These are phyloP conservation scores for Caryopteris hybrid DNA, from an alignment of 305 asterid species.

Conservation along the genomic window DNA sequence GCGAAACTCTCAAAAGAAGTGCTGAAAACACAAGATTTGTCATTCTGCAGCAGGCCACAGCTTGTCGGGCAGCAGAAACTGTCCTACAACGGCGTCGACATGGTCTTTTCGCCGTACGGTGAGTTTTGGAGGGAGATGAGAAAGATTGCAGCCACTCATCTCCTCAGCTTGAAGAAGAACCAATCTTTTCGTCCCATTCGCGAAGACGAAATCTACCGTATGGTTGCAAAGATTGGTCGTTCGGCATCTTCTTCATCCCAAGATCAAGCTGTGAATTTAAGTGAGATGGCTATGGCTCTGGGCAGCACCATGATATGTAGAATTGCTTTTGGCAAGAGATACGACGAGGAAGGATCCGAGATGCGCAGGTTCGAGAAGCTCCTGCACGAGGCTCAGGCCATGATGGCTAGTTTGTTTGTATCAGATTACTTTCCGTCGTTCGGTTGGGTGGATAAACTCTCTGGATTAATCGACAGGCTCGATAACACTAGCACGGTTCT, in stretches of 20 bases:
- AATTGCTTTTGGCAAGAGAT: constrained; percentile 29
- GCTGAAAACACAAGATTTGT: neutral
- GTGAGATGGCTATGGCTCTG: neutral
- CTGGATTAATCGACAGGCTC: constrained; percentile 19
- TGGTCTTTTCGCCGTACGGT: neutral
- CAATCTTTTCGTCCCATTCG: constrained; percentile 11
- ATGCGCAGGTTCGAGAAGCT: constrained; percentile 8
- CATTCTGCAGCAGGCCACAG: neutral
- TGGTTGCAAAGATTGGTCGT: neutral
- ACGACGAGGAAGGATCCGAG: neutral
- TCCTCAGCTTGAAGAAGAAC: neutral
- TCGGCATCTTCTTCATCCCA: neutral
- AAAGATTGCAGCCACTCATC: constrained; percentile 1
- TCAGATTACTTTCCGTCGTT: constrained; percentile 25
- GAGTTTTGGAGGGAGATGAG: neutral
- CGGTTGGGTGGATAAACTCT: constrained; percentile 26
- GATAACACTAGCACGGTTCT: constrained; percentile 10
- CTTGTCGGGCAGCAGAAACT: neutral
- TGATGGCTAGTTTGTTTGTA: constrained; percentile 13
- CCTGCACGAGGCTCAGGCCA: constrained; percentile 20
- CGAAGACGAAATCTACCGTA: neutral
- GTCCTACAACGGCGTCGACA: neutral
- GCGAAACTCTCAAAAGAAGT: neutral
- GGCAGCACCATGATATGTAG: constrained; percentile 19
- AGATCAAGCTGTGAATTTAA: neutral